Conservation (phyloP, 306 rosid genomes). For the Benincasa hispida region DNA sequence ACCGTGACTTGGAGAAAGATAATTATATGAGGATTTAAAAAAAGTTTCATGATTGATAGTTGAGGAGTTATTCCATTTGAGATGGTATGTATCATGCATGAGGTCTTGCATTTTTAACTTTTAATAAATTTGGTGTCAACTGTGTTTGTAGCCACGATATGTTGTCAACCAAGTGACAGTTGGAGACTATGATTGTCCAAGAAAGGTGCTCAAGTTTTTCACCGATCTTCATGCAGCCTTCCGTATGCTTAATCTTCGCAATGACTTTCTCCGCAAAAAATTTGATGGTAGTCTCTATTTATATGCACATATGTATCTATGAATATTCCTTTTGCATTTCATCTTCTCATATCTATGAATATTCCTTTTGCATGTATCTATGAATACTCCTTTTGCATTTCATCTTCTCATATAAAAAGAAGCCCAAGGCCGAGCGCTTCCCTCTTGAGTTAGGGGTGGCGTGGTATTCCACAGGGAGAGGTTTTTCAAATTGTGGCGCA, state of each 20-base stretch:
- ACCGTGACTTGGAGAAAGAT: background rate
- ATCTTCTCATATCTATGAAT: background rate
- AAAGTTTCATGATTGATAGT: background rate
- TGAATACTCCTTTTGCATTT: background rate
- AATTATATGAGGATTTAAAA: background rate
- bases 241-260: conserved; percentile 90
- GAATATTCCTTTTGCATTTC: background rate
- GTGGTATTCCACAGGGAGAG: conserved; percentile 44
- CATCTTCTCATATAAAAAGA: background rate
- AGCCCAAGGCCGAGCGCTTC: conserved; percentile 37
- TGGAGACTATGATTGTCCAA: conserved; percentile 93
- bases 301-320: background rate
- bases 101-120: background rate
- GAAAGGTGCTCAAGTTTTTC: conserved; percentile 71
- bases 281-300: conserved; percentile 54
- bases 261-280: conserved; percentile 87
- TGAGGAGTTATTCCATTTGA: background rate
- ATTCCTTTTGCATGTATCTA: background rate
- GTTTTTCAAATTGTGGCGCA: conserved; percentile 27
- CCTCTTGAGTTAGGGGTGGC: conserved; percentile 32
- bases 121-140: background rate
- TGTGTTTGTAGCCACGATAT: conserved; percentile 68
- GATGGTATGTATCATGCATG: background rate
- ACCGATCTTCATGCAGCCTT: conserved; percentile 90
- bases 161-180: conserved; percentile 95